Base-by-base conservation (phyloP, 768 basidiomycete species). In the Leccinum rimulosum region DNA sequence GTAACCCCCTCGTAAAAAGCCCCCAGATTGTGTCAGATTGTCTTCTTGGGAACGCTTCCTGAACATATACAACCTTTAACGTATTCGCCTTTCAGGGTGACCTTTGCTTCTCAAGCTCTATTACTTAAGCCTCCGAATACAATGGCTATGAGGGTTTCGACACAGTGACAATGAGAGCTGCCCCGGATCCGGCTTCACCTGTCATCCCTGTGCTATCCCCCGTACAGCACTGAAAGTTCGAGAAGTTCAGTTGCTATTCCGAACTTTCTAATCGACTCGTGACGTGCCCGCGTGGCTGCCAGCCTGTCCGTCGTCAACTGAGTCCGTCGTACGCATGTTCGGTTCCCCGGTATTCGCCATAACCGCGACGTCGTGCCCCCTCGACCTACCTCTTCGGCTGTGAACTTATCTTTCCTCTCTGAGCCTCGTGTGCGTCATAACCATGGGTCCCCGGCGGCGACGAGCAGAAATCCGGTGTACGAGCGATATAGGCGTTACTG, bases 71-170 rank as follows among this genome's bases (percentile, higher is more conserved):
- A 60, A 66, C 67, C 54, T 67, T 62, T 58, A 60, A 63, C 64
- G 55, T 59, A 61, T 56, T 36, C 59, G 19, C 22, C 51, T 55
- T 54, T 50, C 54, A 66, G 63, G 55, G 61, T 55, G 19, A 33
- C 31, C 36, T 51, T 55, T 52, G 55, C 28, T 69, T 68, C 63
- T 54, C 63, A 72, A 58, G 62, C 51, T 25, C 12, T 45, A 64
- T 73, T 74, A 74, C 60, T 52, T 74, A 73, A 73, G 68, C 67
- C 43, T 74, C 71, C 71, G 73, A 61, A 31, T 7, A 62, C 7
- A 4, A 66, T 63, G 71, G 69, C 62, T 55, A 64, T 61, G 66
- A 54, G 45, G 6, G 14, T n/a, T 30, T 50, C 25, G 25, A 22
- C 22, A 22, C 27, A 52, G n/a, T 10, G 50, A 43, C 30, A n/a